Evolutionary conservation across 441 rosid species (phyloP), one percentile per base, ranked within the genome.

Genomic region (Kokia cookei): DNA sequence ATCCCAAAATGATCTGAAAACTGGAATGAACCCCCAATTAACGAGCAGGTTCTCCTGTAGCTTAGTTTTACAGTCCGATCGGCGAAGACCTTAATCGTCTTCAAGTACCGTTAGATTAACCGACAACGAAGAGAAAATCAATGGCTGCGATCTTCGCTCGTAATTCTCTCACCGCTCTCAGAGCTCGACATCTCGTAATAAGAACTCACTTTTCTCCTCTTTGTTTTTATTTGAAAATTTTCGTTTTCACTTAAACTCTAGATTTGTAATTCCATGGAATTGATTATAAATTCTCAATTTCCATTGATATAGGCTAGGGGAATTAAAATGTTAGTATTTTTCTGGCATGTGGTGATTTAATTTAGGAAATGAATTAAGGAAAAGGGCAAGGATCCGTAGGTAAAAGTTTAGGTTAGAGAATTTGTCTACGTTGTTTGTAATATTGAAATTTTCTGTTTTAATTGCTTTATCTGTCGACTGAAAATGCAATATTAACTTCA

Each of bases 131-230:
- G 27, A 27, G 4, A 15, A 72, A 47, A 35, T 45, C 80, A 74
- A 90, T 92, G 97, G 97, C 94, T 45, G 86, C 88, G 78, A 87
- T 92, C 74, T 74, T 93, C 63, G 97, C 97, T 82, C 97, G 98
- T 79, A 92, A 91, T 84, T 90, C 98, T 47, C 88, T 96, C 69
- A 79, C 80, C 55, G 84, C 86, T 73, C 84, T 93, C 70, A 89
- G 88, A 47, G 87, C 92, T 83, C 96, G 97, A 62, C 92, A 91
- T 73, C 87, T 91, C 74, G 99, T 96, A 68, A 79, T 96, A 68
- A 80, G 93, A 50, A 68, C 67, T 72, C 72, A 58, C 65, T 40
- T 13, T 54, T 79, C 55, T 62, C 59, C 66, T 57, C 45, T 47
- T 29, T 1, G 2, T 50, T 19, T 15, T 10, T 15, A 7, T 48